Percentiles rank a stretch among this genome's conserved stretches.
Evolutionary conservation across 225 moss, liverwort and hornwort species (phyloP).

Genomic region (Anthoceros angustus): DNA sequence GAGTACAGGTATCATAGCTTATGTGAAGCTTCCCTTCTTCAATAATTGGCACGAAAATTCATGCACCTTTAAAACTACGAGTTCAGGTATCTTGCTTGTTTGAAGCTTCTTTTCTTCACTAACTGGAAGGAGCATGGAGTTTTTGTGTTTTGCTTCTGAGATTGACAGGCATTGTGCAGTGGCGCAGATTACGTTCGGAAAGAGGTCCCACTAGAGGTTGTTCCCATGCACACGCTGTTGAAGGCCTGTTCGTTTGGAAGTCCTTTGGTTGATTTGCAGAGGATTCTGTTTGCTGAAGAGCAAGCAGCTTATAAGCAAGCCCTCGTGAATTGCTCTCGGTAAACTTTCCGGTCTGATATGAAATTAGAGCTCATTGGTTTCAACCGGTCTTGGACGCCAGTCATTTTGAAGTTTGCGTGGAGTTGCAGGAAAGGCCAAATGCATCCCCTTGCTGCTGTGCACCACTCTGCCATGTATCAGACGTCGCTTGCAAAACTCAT

Average conservation of each 20-base stretch:
- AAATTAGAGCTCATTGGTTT: too few species aligned
- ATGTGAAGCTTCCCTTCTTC: background rate
- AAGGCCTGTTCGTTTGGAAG: conserved; percentile 45
- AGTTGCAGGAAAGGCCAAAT: conserved; percentile 39
- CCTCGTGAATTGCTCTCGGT: conserved; percentile 29
- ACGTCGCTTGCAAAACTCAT: conserved; percentile 72
- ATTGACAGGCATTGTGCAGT: conserved; percentile 13
- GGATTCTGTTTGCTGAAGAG: conserved; percentile 84
- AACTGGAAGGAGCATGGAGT: background rate
- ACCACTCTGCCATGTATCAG: conserved; percentile 90
- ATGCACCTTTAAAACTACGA: background rate
- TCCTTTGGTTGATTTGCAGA: conserved; percentile 68
- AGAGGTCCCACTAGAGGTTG: conserved; percentile 75
- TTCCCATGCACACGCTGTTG: conserved; percentile 34
- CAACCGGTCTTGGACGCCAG: background rate
- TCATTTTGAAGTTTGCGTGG: background rate
- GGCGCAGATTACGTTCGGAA: conserved; percentile 74
- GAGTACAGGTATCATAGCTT: conserved; percentile 34
- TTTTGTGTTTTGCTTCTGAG: too few species aligned
- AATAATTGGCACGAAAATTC: background rate
- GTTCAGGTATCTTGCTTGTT: background rate
- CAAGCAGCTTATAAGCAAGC: conserved; percentile 82
- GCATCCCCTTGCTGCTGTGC: conserved; percentile 80
- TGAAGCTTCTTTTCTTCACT: background rate
- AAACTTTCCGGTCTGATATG: background rate